A percentile compares a stretch with the other conserved stretches of the same genome.
These are phyloP conservation scores for Trichoderma sp. DNA, from an alignment of 2,329 filamentous ascomycete species.

Conservation along the genomic window DNA sequence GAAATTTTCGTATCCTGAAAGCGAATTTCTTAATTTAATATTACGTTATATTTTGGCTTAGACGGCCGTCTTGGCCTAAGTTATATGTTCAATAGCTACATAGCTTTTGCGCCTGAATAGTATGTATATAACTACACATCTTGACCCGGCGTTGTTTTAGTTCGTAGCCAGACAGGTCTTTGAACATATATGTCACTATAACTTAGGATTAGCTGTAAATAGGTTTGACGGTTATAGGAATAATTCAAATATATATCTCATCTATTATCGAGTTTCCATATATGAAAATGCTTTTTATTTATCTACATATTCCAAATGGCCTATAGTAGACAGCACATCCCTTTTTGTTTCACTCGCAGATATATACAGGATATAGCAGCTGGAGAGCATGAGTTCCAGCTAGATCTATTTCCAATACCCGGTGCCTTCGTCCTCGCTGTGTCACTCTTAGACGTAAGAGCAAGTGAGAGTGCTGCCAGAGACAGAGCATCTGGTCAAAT, in stretches of 20 bases:
- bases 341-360: not conserved
- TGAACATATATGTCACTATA: not conserved
- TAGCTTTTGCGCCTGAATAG: not conserved
- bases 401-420: not conserved
- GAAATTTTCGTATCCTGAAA: not conserved
- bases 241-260: not conserved
- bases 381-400: not conserved
- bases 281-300: not conserved
- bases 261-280: not conserved
- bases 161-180: not conserved
- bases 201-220: not conserved
- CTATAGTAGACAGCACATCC: not conserved
- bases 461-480: slow-evolving; percentile 8
- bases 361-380: not conserved
- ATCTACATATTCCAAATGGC: not conserved
- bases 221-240: not conserved
- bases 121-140: not conserved
- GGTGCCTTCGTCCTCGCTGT: not conserved
- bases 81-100: not conserved
- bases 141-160: not conserved
- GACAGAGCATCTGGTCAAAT: slow-evolving; percentile 2
- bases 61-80: not conserved
- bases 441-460: not conserved
- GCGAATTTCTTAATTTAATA: not conserved
- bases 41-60: not conserved